phyloP scores from a whole-genome alignment of 2,329 filamentous ascomycete species.

The Ascochyta viciae-villosae region DNA sequence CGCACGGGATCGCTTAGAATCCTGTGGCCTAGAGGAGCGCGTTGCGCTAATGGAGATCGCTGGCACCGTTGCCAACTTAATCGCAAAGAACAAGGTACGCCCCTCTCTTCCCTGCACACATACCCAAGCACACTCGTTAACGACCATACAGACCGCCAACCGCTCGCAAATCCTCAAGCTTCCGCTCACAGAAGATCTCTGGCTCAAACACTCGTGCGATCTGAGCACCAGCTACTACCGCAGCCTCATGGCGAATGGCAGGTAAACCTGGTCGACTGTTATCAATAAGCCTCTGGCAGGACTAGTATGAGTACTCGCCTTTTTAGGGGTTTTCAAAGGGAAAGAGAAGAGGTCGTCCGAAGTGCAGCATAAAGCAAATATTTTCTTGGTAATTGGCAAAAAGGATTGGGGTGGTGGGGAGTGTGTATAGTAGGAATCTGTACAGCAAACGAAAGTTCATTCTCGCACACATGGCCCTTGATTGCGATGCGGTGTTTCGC shows the following conservation, averaged over 20 bases:
- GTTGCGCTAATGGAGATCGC: constrained; percentile 86
- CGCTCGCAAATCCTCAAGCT: constrained; percentile 63
- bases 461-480: background rate
- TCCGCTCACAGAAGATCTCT: constrained; percentile 75
- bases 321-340: background rate
- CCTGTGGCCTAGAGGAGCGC: constrained; percentile 59
- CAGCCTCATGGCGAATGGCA: constrained; percentile 52
- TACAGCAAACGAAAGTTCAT: background rate
- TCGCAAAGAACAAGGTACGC: constrained; percentile 55
- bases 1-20: constrained; percentile 49
- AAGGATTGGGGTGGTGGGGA: background rate
- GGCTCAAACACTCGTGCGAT: constrained; percentile 73
- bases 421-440: constrained; percentile 20
- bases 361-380: background rate
- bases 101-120: background rate
- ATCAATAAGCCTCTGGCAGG: background rate
- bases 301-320: background rate
- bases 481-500: no score
- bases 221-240: constrained; percentile 74
- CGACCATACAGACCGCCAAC: constrained; percentile 29
- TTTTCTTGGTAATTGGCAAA: background rate
- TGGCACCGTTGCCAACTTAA: constrained; percentile 71
- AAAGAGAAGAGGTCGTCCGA: background rate
- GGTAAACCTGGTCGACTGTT: background rate
- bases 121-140: constrained; percentile 42